These are phyloP conservation scores for Penicillium antarcticum DNA, from an alignment of 495 filamentous ascomycete species.

Conservation along the genomic window DNA sequence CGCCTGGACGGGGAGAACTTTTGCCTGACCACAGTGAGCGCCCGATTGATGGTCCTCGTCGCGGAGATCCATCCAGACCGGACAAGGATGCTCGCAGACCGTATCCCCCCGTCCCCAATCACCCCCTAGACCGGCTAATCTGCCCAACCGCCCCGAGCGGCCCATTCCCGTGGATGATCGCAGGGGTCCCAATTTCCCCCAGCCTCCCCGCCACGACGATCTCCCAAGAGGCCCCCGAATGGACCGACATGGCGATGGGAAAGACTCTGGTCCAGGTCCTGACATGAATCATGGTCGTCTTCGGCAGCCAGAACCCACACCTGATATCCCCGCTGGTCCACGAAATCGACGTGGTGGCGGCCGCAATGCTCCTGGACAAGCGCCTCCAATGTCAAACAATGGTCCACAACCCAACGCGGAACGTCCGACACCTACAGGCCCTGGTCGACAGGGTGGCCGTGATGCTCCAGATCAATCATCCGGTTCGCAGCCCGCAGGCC, in stretches of 20 bases:
- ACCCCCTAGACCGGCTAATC: slow-evolving; percentile 26
- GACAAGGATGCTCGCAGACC: slow-evolving; percentile 39
- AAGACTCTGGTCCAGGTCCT: slow-evolving; percentile 22
- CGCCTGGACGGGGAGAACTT: slow-evolving; percentile 34
- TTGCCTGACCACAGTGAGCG: slow-evolving; percentile 36
- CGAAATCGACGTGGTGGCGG: slow-evolving; percentile 38
- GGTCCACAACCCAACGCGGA: slow-evolving; percentile 23
- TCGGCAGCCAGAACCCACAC: slow-evolving; percentile 48
- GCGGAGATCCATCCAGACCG: slow-evolving; percentile 27
- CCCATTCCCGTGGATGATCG: slow-evolving; percentile 34
- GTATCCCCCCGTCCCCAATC: slow-evolving; percentile 24
- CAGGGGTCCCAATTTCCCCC: slow-evolving; percentile 21
- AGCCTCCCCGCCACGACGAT: slow-evolving; percentile 30
- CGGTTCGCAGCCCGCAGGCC: slow-evolving; percentile 21
- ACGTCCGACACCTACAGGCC: slow-evolving; percentile 37
- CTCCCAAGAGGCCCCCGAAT: slow-evolving; percentile 40
- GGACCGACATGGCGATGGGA: slow-evolving; percentile 30
- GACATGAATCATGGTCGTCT: slow-evolving; percentile 57
- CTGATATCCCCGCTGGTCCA: slow-evolving; percentile 70
- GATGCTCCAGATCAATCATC: slow-evolving; percentile 23
- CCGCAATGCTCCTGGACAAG: slow-evolving; percentile 29
- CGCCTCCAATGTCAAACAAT: slow-evolving; percentile 18
- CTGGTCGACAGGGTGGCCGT: slow-evolving; percentile 34
- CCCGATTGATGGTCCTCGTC: slow-evolving; percentile 27
- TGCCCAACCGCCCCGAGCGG: slow-evolving; percentile 37